Percentiles rank a stretch among this genome's conserved stretches.
Evolutionary conservation across 352 stramenopile species (phyloP).

Genomic region (Phytophthora syringae): DNA sequence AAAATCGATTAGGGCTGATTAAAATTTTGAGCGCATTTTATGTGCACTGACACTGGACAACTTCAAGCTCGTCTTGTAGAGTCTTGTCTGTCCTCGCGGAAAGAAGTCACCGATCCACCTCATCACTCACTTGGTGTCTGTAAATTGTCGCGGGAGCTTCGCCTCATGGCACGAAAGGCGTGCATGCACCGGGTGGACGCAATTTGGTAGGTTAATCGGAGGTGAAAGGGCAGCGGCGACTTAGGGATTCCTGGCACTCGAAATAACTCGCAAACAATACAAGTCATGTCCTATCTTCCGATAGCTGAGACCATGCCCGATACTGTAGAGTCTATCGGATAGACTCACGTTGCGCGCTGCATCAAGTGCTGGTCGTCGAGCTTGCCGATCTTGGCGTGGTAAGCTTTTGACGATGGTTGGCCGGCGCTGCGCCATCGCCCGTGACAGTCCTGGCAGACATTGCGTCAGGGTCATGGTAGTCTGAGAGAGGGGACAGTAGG

Average conservation of each 20-base stretch:
- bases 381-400: neutral
- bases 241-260: neutral
- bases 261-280: neutral
- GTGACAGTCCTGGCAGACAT: no score
- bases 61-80: constrained; percentile 10
- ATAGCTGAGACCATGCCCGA: no score
- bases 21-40: constrained; percentile 4
- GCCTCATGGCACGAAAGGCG: neutral
- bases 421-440: no score
- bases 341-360: neutral
- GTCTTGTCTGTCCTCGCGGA: neutral
- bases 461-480: no score
- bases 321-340: no score
- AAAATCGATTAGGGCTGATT: constrained; percentile 10
- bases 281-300: neutral
- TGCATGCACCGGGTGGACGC: neutral
- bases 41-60: neutral
- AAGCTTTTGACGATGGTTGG: neutral
- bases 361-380: neutral
- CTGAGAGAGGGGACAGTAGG: no score
- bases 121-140: neutral
- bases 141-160: neutral
- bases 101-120: neutral
- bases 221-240: neutral
- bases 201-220: neutral